Evolutionary conservation across 2,329 filamentous ascomycete genomes (phyloP).

Genomic region (Tolypocladium endophyticum): DNA sequence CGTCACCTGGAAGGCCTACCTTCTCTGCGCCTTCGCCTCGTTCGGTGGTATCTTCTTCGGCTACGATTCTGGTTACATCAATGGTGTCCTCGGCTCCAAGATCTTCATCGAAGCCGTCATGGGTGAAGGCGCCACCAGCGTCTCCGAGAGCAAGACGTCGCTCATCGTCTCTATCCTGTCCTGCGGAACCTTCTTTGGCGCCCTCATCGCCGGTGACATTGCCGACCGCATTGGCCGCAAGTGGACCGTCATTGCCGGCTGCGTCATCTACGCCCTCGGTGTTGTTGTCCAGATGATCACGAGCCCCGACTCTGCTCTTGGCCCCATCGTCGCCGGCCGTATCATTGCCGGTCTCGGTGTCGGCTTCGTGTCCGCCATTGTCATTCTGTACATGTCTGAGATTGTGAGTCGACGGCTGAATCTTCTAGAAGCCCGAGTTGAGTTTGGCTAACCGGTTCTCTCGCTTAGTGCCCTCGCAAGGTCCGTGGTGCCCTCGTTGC

Average conservation of each 20-base stretch:
- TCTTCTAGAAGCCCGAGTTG: neutral
- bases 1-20: constrained; percentile 57
- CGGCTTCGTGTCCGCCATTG: constrained; percentile 69
- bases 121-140: constrained; percentile 19
- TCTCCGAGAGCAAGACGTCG: constrained; percentile 35
- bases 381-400: constrained; percentile 83
- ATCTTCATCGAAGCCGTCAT: constrained; percentile 44
- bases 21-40: constrained; percentile 60
- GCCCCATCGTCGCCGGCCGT: constrained; percentile 61
- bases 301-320: constrained; percentile 35
- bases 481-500: constrained; percentile 70
- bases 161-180: constrained; percentile 69
- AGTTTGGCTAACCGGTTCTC: neutral
- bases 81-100: constrained; percentile 45
- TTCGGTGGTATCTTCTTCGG: constrained; percentile 70
- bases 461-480: constrained; percentile 46
- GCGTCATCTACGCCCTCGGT: constrained; percentile 59
- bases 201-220: constrained; percentile 66
- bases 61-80: constrained; percentile 70
- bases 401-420: constrained; percentile 41
- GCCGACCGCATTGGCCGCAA: constrained; percentile 67
- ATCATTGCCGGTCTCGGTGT: constrained; percentile 68
- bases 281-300: constrained; percentile 55
- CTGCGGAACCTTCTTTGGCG: constrained; percentile 67
- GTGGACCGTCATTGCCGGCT: constrained; percentile 61